Evolutionary conservation across 176 grass and related monocot genomes (phyloP), one percentile per base, ranked within the genome.

Genomic region (Urochloa ruziziensis): DNA sequence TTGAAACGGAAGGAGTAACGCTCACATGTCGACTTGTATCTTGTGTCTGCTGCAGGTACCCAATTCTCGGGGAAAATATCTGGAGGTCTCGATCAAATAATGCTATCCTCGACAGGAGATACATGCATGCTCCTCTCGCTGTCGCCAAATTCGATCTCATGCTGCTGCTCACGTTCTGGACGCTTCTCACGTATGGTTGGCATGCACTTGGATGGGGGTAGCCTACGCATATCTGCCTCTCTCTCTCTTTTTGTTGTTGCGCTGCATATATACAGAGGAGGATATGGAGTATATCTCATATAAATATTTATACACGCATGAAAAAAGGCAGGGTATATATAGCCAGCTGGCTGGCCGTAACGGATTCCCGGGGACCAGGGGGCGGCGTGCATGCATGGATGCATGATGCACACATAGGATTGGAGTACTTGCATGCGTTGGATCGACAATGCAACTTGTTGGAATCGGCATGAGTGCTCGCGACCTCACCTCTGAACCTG

Each of bases 321-420:
- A 17, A 56, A 7, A 57, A n/a, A n/a, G n/a, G n/a, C n/a, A n/a
- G n/a, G 53, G 42, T 24, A 40, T 0, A 42, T 4, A 47, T 60
- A 60, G 10, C 21, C 76, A 35, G 43, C 42, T 83, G 34, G 54
- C 86, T 71, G 16, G 65, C 74, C 21, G 80, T 83, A 83, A 88
- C 74, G 66, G 86, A 59, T 67, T 73, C 66, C 56, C 18, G 80
- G 80, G 80, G n/a, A 83, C 86, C 86, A 82, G 70, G 5, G 4
- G 35, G 37, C 37, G 37, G 19, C 29, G 14, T 18, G 17, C 25
- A 35, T 62, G 60, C 60, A 32, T 21, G 48, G 18, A n/a, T n/a
- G n/a, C n/a, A n/a, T n/a, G n/a, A n/a, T n/a, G n/a, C n/a, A n/a
- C n/a, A n/a, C n/a, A n/a, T n/a, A n/a, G n/a, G n/a, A n/a, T n/a